Conservation (phyloP, 2,329 filamentous ascomycete species). For the Septoria petroselini region DNA sequence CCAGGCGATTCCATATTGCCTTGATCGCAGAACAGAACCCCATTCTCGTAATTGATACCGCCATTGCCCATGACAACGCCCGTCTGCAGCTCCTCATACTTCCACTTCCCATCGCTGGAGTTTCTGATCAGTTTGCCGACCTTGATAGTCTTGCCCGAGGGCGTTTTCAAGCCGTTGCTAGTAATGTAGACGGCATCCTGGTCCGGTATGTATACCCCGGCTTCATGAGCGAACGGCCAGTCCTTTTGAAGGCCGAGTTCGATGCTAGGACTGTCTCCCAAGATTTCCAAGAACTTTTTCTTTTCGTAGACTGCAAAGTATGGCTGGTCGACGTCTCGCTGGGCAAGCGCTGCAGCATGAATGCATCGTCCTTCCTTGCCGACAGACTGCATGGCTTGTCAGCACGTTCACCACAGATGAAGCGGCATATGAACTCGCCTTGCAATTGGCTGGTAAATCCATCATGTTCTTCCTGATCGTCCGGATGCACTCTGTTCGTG, state of each 20-base stretch:
- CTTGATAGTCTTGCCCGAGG: constrained; percentile 25
- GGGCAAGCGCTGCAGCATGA: constrained; percentile 12
- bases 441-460: constrained; percentile 19
- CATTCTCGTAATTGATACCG: constrained; percentile 47
- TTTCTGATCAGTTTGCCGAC: constrained; percentile 30
- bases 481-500: background rate
- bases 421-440: constrained; percentile 15
- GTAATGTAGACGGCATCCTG: constrained; percentile 45
- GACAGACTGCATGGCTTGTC: constrained; percentile 16
- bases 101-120: constrained; percentile 38
- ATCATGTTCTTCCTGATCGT: background rate
- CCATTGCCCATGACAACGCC: constrained; percentile 50
- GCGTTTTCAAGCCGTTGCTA: constrained; percentile 37
- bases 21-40: constrained; percentile 37
- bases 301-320: constrained; percentile 33
- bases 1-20: constrained; percentile 27
- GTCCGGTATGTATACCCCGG: constrained; percentile 36
- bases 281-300: constrained; percentile 29
- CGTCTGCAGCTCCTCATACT: constrained; percentile 40
- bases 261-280: constrained; percentile 28
- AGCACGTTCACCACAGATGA: background rate
- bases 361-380: constrained; percentile 16
- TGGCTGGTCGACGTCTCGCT: constrained; percentile 20
- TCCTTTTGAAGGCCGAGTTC: constrained; percentile 28
- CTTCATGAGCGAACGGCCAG: constrained; percentile 41